These are phyloP conservation scores for Hirsutella minnesotensis DNA, from an alignment of 2,329 filamentous ascomycete species.

Conservation along the genomic window DNA sequence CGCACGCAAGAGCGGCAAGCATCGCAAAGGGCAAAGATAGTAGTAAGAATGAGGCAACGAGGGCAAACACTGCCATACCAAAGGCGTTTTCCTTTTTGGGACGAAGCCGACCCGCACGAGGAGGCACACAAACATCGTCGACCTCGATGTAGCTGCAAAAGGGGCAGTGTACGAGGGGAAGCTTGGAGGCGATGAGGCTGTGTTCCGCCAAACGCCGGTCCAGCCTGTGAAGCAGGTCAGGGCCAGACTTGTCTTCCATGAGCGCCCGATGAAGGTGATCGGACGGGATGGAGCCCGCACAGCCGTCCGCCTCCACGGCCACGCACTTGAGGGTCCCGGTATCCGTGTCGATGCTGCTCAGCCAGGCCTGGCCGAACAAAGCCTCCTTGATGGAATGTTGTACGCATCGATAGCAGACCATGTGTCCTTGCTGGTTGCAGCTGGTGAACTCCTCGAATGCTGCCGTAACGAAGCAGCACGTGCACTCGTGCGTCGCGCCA, in stretches of 20 bases:
- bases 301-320: constrained; percentile 61
- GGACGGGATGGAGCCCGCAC: constrained; percentile 59
- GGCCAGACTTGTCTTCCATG: constrained; percentile 53
- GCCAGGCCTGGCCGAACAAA: constrained; percentile 87
- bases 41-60: constrained; percentile 42
- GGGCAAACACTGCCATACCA: constrained; percentile 36
- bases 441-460: constrained; percentile 63
- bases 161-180: constrained; percentile 73
- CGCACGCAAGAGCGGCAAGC: constrained; percentile 31
- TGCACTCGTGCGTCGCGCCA: constrained; percentile 54
- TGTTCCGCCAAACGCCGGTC: constrained; percentile 72
- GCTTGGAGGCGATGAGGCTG: constrained; percentile 56
- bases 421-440: constrained; percentile 58
- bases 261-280: constrained; percentile 64
- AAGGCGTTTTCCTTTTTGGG: constrained; percentile 40
- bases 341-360: constrained; percentile 61
- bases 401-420: constrained; percentile 74
- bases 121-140: constrained; percentile 60
- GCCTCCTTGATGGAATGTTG: constrained; percentile 74
- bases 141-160: constrained; percentile 89
- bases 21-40: constrained; percentile 41
- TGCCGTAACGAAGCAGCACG: constrained; percentile 63
- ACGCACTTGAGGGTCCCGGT: constrained; percentile 71
- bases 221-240: constrained; percentile 61
- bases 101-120: constrained; percentile 39